Evolutionary conservation across 768 basidiomycete genomes (phyloP), one percentile per base, ranked within the genome.

Genomic region (Leccinum uliginosum): DNA sequence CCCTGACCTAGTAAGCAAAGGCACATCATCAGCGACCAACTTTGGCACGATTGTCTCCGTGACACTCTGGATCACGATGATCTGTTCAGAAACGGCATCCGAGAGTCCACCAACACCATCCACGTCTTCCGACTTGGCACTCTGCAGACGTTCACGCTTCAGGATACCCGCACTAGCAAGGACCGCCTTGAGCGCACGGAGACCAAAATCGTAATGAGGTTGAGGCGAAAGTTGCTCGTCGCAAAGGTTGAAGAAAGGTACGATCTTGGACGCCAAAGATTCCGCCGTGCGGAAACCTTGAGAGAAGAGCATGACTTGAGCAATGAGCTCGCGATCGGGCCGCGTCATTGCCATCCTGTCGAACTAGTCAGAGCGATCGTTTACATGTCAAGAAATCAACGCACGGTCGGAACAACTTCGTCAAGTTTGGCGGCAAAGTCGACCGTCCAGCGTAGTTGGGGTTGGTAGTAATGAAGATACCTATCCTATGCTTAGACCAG

Each of bases 241-340:
- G 62, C 97, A 99, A 54, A 99, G 87, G 71, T 96, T 96, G 82
- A 99, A 99, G 80, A 99, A 98, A 0, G 97, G 97, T 11, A 99
- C 97, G 57, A 98, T 91, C 74, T 98, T 98, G 54, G 93, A 93
- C 2, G 97, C 97, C n/a, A 99, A 82, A 0, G 85, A 89, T 73
- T 99, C 97, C 7, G 97, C 97, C 12, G 94, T 94, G 38, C 97
- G 86, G 84, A 98, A 99, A 59, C 97, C 97, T 77, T 98, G 97
- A 19, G 97, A 98, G 78, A 98, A 98, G 47, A 99, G 78, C 91
- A 98, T 94, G 70, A 99, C 97, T 75, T 99, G 97, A 4, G 97
- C 97, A 66, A 99, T 99, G 49, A 99, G 86, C 71, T 99, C 96
- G 58, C 94, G 87, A 71, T 98, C 97, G 24, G 97, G 97, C 51